These are phyloP conservation scores for Scheffersomyces cryptocercus DNA, from an alignment of 1,139 yeast species.

Conservation along the genomic window DNA sequence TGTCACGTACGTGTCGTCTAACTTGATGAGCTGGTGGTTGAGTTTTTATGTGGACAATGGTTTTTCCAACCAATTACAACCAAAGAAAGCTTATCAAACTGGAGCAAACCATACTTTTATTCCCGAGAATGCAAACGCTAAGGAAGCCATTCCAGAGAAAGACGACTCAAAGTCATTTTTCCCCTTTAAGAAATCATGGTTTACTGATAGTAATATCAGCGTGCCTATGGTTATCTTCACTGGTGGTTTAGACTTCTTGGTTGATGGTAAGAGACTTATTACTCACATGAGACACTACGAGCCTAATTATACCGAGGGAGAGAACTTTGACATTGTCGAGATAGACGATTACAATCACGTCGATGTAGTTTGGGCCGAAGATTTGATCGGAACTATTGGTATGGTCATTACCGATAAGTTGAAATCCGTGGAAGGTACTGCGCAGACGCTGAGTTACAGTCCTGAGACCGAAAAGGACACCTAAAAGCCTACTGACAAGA, in stretches of 20 bases:
- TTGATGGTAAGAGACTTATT: slow-evolving; percentile 59
- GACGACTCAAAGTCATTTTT: slow-evolving; percentile 58
- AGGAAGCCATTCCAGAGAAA: slow-evolving; percentile 4
- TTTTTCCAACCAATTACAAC: slow-evolving; percentile 40
- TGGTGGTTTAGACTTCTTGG: slow-evolving; percentile 66
- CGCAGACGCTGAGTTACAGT: background rate
- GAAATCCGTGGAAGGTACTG: background rate
- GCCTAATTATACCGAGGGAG: slow-evolving; percentile 38
- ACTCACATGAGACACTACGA: slow-evolving; percentile 56
- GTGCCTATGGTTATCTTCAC: slow-evolving; percentile 60
- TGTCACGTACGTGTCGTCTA: slow-evolving; percentile 80
- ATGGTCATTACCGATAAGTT: slow-evolving; percentile 9
- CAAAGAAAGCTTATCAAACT: slow-evolving; percentile 30
- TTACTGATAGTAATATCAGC: slow-evolving; percentile 35
- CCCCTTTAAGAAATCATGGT: slow-evolving; percentile 57
- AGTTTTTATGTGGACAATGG: slow-evolving; percentile 47
- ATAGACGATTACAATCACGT: slow-evolving; percentile 54
- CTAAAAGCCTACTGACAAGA: too few relatives aligned
- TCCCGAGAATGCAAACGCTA: slow-evolving; percentile 4
- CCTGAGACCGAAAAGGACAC: background rate
- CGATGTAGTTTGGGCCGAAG: slow-evolving; percentile 61
- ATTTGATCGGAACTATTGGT: slow-evolving; percentile 38
- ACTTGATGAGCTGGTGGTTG: slow-evolving; percentile 90
- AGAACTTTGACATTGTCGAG: slow-evolving; percentile 36
- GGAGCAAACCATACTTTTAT: slow-evolving; percentile 24